Conservation (phyloP, 257 asterid genomes). For the Verbena officinalis region DNA sequence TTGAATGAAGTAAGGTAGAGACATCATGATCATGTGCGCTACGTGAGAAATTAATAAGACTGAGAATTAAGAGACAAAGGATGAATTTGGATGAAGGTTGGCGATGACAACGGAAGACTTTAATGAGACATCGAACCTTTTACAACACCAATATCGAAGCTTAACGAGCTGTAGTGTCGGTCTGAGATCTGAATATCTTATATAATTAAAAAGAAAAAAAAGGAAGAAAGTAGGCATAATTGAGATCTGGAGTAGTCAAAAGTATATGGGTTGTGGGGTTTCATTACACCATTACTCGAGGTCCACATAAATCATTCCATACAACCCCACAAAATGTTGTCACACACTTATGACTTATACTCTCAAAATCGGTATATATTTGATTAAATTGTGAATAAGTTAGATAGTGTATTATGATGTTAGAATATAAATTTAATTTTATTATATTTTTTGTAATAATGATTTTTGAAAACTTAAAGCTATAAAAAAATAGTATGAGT, state of each 20-base stretch:
- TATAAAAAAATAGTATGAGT: too few relatives aligned
- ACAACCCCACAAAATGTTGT: conserved; percentile 11
- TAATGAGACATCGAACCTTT: conserved; percentile 26
- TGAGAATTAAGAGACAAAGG: conserved; percentile 1
- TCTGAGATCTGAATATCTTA: conserved; percentile 26
- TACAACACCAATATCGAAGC: conserved; percentile 35
- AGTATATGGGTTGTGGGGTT: conserved; percentile 28
- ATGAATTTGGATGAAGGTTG: conserved; percentile 29
- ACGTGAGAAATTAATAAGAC: conserved; percentile 22
- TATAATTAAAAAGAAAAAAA: conserved; percentile 8
- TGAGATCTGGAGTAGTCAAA: conserved; percentile 23
- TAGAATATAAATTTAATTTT: too few relatives aligned
- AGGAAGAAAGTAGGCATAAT: conserved; percentile 16
- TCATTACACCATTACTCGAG: conserved; percentile 27
- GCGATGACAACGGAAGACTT: conserved; percentile 33
- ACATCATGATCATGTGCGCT: conserved; percentile 15
- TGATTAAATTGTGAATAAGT: too few relatives aligned
- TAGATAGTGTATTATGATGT: too few relatives aligned
- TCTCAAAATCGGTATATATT: too few relatives aligned
- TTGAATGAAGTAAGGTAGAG: conserved; percentile 23
- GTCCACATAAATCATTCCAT: conserved; percentile 26
- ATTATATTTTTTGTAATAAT: too few relatives aligned
- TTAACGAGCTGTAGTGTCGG: conserved; percentile 41
- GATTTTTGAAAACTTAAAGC: too few relatives aligned
- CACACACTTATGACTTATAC: not conserved